Evolutionary conservation across 129 eudicot species (phyloP).

Genomic region (Flaveria trinervia): DNA sequence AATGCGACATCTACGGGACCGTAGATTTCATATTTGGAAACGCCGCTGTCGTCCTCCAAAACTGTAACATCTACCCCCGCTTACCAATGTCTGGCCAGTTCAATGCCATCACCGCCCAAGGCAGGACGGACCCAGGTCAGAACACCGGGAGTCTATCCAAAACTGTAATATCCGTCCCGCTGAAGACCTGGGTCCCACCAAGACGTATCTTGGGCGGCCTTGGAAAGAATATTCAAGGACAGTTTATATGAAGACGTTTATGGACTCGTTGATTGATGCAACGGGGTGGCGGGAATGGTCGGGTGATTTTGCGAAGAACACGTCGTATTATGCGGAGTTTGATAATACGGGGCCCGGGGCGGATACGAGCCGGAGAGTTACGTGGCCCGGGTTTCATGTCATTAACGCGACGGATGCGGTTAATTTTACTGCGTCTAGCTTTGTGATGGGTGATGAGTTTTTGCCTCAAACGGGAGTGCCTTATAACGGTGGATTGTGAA

Average conservation of each 20-base stretch:
- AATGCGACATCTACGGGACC: constrained; percentile 86
- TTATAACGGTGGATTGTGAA: constrained; percentile 49
- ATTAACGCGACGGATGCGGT: constrained; percentile 68
- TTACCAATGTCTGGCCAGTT: constrained; percentile 62
- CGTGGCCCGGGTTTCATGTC: constrained; percentile 68
- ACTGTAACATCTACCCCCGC: constrained; percentile 79
- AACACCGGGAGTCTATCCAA: constrained; percentile 74
- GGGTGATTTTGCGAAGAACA: constrained; percentile 73
- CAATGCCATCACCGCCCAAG: constrained; percentile 89
- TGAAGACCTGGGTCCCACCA: constrained; percentile 48
- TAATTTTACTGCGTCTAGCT: constrained; percentile 58
- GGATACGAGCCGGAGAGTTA: constrained; percentile 52
- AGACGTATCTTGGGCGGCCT: constrained; percentile 78
- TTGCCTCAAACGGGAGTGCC: constrained; percentile 71
- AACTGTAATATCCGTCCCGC: constrained; percentile 61
- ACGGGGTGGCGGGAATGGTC: constrained; percentile 82
- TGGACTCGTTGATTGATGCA: constrained; percentile 49
- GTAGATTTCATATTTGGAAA: constrained; percentile 90
- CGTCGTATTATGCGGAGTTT: constrained; percentile 81
- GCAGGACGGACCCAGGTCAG: constrained; percentile 81
- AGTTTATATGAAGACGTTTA: constrained; percentile 54
- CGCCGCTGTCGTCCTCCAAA: constrained; percentile 65
- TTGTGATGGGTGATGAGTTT: constrained; percentile 69
- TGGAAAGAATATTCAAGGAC: constrained; percentile 89
- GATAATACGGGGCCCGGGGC: constrained; percentile 77